A percentile compares a stretch with the other conserved stretches of the same genome.
These are phyloP conservation scores for Polytrichum formosum DNA, from an alignment of 225 moss, liverwort and hornwort species.

Conservation along the genomic window DNA sequence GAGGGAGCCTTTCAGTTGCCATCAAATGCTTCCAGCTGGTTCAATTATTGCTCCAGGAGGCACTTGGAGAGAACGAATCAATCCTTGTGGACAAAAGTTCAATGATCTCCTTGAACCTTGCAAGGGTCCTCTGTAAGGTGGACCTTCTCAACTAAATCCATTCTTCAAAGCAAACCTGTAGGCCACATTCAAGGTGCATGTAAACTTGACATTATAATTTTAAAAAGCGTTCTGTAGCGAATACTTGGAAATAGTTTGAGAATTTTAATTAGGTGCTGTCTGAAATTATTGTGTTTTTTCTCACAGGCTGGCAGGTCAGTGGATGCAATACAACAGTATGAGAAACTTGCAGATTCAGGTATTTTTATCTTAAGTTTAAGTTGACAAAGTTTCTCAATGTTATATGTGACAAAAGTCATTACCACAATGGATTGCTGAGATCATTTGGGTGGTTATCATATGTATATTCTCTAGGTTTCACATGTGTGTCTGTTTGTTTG, in stretches of 20 bases:
- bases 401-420: no score
- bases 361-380: no score
- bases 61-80: slow-evolving; percentile 19
- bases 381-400: neutral
- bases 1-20: slow-evolving; percentile 68
- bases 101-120: slow-evolving; percentile 75
- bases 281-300: neutral
- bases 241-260: neutral
- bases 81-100: slow-evolving; percentile 25
- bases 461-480: no score
- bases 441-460: no score
- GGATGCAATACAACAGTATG: slow-evolving; percentile 72
- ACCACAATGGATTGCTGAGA: no score
- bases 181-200: neutral
- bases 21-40: slow-evolving; percentile 64
- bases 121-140: slow-evolving; percentile 85
- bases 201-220: neutral
- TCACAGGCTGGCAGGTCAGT: slow-evolving; percentile 61
- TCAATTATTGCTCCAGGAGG: slow-evolving; percentile 36
- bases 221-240: neutral
- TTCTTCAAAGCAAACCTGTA: slow-evolving; percentile 3
- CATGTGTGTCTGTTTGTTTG: no score
- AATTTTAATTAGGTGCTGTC: no score
- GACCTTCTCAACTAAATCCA: slow-evolving; percentile 12
- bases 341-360: slow-evolving; percentile 61